These are phyloP conservation scores for Irpex sp. DNA, from an alignment of 1,284 basidiomycete genomes.

Conservation along the genomic window DNA sequence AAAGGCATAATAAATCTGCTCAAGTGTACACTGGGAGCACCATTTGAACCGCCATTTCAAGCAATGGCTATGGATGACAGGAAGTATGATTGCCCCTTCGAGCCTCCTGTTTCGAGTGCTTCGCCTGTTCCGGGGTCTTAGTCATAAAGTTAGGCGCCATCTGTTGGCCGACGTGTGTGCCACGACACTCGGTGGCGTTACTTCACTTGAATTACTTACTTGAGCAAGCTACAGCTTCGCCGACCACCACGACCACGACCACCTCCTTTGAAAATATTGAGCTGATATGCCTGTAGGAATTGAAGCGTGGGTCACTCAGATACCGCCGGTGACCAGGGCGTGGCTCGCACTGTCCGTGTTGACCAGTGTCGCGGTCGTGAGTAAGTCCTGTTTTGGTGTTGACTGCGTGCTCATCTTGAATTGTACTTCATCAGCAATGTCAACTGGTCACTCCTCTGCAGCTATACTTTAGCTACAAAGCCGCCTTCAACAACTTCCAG, in stretches of 20 bases:
- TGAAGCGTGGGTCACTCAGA: slow-evolving; percentile 82
- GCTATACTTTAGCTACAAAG: slow-evolving; percentile 88
- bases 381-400: slow-evolving; percentile 28
- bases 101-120: no score
- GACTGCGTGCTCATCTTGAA: neutral
- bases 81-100: no score
- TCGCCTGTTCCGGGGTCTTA: neutral
- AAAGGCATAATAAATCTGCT: no score
- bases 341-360: slow-evolving; percentile 80
- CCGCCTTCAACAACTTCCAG: slow-evolving; percentile 81
- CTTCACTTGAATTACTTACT: neutral
- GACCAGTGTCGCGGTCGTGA: slow-evolving; percentile 81
- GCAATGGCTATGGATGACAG: no score
- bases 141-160: neutral
- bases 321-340: slow-evolving; percentile 84
- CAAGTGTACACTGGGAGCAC: no score
- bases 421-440: slow-evolving; percentile 66
- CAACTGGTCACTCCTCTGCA: slow-evolving; percentile 86
- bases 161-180: neutral
- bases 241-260: neutral
- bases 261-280: neutral
- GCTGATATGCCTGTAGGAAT: slow-evolving; percentile 68
- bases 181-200: neutral
- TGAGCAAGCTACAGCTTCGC: neutral
- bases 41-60: no score